Percentiles rank a stretch among this genome's conserved stretches.
Evolutionary conservation across 495 filamentous ascomycete genomes (phyloP).

Genomic region (Neurospora sp.): DNA sequence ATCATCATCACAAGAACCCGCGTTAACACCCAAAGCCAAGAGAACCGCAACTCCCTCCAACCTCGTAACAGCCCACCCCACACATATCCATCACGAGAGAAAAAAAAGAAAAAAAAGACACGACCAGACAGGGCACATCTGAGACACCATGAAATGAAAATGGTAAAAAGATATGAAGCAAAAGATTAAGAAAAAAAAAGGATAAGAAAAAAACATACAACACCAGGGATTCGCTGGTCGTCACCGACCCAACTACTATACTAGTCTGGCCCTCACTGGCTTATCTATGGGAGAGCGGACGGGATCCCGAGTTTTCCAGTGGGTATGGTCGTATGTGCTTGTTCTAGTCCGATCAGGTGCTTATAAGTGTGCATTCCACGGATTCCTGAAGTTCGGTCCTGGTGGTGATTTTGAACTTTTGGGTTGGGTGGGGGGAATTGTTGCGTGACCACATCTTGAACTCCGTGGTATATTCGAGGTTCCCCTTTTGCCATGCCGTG

Average conservation of each 20-base stretch:
- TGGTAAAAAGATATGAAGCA: not conserved
- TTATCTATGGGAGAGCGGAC: constrained; percentile 42
- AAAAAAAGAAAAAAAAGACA: not conserved
- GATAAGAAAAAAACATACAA: constrained; percentile 30
- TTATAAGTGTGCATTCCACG: not conserved
- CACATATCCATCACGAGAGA: not conserved
- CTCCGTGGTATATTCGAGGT: not conserved
- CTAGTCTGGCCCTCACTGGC: constrained; percentile 27
- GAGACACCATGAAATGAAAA: not conserved
- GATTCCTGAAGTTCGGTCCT: no score
- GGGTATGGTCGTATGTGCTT: constrained; percentile 36
- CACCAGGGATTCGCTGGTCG: constrained; percentile 32
- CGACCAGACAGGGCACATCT: not conserved
- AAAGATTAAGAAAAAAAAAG: not conserved
- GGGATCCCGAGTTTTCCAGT: constrained; percentile 37
- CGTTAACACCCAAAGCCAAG: no score
- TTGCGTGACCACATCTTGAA: not conserved
- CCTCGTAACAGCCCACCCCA: not conserved
- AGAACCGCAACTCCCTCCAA: not conserved
- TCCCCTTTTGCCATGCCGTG: not conserved
- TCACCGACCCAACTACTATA: constrained; percentile 40
- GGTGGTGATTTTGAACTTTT: not conserved
- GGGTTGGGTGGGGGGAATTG: not conserved
- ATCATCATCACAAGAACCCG: not conserved
- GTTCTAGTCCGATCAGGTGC: not conserved